Conservation (phyloP, 1,284 basidiomycete genomes). For the Austroboletus niveus region DNA sequence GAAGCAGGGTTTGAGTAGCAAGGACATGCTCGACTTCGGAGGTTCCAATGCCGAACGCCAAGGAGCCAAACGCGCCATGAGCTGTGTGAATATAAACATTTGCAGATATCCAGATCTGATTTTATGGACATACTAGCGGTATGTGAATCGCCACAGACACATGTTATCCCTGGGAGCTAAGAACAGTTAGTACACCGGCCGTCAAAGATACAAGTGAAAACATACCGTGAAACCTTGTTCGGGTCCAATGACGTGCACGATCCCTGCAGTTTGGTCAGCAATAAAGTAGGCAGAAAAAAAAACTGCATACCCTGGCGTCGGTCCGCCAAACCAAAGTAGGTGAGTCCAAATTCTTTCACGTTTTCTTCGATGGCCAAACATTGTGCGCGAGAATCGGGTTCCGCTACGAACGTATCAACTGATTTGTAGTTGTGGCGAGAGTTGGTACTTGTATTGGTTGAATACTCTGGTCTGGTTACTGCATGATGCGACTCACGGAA, state of each 20-base stretch:
- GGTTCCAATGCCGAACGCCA: constrained; percentile 96
- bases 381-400: constrained; percentile 92
- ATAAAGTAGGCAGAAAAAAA: not conserved
- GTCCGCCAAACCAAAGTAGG: constrained; percentile 94
- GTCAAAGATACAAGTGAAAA: not conserved
- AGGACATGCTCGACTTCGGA: constrained; percentile 98
- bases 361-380: constrained; percentile 90
- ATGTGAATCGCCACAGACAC: constrained; percentile 95
- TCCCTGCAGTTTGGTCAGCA: constrained; percentile 51
- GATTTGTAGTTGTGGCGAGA: constrained; percentile 85
- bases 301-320: constrained; percentile 71
- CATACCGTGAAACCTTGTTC: constrained; percentile 91
- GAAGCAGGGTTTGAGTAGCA: constrained; percentile 91
- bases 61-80: constrained; percentile 93
- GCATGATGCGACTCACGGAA: constrained; percentile 66
- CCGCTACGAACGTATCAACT: constrained; percentile 77
- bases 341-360: constrained; percentile 92
- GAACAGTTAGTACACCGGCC: not conserved
- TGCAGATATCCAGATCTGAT: not conserved
- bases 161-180: constrained; percentile 90
- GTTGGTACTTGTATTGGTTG: constrained; percentile 55
- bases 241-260: constrained; percentile 95
- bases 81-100: constrained; percentile 44
- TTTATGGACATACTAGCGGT: constrained; percentile 67
- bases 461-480: constrained; percentile 9